Evolutionary conservation across 768 basidiomycete genomes (phyloP).

Genomic region (Hericium alpestre): DNA sequence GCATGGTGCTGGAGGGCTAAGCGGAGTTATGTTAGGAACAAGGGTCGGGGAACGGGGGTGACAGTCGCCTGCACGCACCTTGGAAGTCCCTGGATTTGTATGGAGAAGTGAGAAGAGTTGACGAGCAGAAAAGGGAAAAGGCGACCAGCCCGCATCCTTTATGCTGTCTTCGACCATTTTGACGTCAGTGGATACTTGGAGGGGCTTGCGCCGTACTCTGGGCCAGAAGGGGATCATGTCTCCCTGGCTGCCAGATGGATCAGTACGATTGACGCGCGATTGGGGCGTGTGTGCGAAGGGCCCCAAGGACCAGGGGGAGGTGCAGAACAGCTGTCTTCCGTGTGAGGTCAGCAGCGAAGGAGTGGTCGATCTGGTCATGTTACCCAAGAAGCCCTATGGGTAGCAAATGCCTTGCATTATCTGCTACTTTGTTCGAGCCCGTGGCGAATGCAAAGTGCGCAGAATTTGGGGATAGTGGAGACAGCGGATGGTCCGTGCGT

Average conservation of each 20-base stretch:
- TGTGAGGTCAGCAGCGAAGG: too few relatives aligned
- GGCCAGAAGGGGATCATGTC: neutral
- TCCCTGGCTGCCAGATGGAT: neutral
- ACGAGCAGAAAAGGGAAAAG: neutral
- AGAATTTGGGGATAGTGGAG: neutral
- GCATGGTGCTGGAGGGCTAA: slow-evolving; percentile 10
- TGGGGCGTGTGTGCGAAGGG: neutral
- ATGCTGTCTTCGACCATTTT: neutral
- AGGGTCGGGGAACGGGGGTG: neutral
- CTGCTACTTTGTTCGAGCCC: neutral
- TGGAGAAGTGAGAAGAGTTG: neutral
- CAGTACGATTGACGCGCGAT: neutral
- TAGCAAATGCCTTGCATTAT: too few relatives aligned
- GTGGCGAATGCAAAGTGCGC: neutral
- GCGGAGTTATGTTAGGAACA: neutral
- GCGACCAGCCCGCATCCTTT: neutral
- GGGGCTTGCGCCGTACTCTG: neutral
- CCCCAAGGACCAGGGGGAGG: neutral
- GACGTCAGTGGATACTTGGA: neutral
- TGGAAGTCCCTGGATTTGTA: neutral
- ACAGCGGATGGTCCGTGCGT: slow-evolving; percentile 33
- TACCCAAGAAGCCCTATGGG: too few relatives aligned
- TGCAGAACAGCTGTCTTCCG: too few relatives aligned
- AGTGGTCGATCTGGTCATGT: too few relatives aligned
- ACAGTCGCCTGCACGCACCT: neutral